Conservation (phyloP, 2,329 filamentous ascomycete species). For the Paecilomyces fulvus region DNA sequence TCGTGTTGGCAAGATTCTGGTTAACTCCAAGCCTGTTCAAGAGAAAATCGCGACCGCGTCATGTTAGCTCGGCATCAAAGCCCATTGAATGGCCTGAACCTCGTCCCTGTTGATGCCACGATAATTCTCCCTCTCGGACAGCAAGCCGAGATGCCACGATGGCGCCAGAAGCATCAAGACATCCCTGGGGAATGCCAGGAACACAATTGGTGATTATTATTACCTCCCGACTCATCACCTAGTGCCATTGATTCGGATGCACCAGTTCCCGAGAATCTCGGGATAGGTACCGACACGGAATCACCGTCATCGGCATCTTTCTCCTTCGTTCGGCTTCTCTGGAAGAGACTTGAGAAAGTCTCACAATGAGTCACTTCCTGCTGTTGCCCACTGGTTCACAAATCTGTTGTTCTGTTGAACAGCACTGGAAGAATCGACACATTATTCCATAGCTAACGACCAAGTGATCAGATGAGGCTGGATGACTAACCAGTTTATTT, state of each 20-base stretch:
- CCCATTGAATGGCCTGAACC: background rate
- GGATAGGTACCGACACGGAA: background rate
- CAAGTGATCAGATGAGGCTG: background rate
- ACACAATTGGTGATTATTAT: background rate
- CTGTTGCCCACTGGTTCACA: background rate
- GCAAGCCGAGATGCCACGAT: background rate
- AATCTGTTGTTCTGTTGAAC: background rate
- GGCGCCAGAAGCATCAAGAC: background rate
- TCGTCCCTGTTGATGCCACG: background rate
- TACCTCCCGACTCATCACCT: background rate
- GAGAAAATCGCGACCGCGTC: background rate
- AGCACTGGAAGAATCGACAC: background rate
- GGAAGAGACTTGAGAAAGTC: background rate
- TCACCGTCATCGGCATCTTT: background rate
- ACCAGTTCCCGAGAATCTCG: background rate
- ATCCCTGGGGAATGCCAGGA: background rate
- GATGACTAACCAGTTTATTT: background rate
- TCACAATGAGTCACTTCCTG: background rate
- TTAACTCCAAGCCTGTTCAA: background rate
- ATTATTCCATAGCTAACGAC: background rate
- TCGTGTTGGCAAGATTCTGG: background rate
- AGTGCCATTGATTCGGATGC: background rate
- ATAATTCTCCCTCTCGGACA: background rate
- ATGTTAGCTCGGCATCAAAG: background rate
- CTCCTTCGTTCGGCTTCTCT: background rate